A percentile compares a stretch with the other conserved stretches of the same genome.
phyloP scores from a whole-genome alignment of 345 rosid genomes.

The Brassica nigra region DNA sequence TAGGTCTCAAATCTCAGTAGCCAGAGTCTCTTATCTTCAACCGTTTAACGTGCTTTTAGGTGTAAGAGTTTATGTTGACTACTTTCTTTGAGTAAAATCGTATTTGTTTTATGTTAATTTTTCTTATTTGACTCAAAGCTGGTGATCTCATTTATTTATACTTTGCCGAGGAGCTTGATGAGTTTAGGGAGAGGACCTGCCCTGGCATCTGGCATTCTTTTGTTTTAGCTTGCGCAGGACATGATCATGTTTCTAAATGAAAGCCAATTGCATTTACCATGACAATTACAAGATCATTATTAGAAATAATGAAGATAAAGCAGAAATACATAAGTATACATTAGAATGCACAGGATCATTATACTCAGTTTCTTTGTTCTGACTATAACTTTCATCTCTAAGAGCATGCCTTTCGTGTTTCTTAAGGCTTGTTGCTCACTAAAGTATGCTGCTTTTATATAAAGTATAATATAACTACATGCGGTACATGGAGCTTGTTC shows the following conservation, averaged over 20 bases:
- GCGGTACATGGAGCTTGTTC: slow-evolving; percentile 90
- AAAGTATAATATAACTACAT: slow-evolving; percentile 37
- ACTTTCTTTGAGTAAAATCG: neutral
- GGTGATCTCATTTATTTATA: neutral
- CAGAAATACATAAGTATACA: neutral
- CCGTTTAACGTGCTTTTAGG: neutral
- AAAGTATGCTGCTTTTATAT: slow-evolving; percentile 27
- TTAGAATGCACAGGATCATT: slow-evolving; percentile 12
- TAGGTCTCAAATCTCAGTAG: neutral
- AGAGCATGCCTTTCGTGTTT: slow-evolving; percentile 41
- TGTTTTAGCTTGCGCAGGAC: neutral
- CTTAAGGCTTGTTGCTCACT: slow-evolving; percentile 36
- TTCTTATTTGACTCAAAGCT: neutral
- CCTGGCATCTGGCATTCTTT: neutral
- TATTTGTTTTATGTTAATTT: neutral
- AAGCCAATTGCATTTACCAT: neutral
- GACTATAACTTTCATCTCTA: slow-evolving; percentile 23
- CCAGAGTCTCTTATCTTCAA: neutral
- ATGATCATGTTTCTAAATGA: neutral
- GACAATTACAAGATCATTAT: neutral
- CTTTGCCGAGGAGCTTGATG: neutral
- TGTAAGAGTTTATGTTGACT: neutral
- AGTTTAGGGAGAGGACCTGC: neutral
- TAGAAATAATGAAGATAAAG: neutral
- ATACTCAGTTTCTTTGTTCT: slow-evolving; percentile 30